Evolutionary conservation across 345 rosid species (phyloP).

Genomic region (Eucalyptus marginata): DNA sequence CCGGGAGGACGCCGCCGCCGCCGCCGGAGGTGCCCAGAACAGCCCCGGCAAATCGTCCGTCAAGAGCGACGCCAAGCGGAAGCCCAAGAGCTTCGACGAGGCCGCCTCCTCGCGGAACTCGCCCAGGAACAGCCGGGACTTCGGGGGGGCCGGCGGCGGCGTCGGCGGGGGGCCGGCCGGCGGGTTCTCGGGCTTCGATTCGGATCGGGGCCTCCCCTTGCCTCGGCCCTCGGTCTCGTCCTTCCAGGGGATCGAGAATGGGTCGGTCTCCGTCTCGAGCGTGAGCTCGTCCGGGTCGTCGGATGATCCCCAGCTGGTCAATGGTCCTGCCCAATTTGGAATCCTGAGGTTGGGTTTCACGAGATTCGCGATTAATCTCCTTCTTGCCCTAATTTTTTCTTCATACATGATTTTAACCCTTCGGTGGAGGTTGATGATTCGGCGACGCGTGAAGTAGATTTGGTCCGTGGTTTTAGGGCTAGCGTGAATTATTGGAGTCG

Average conservation of each 20-base stretch:
- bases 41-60: constrained; percentile 5
- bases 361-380: background rate
- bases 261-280: constrained; percentile 64
- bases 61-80: constrained; percentile 10
- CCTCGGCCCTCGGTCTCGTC: constrained; percentile 46
- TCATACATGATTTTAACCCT: background rate
- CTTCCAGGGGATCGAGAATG: constrained; percentile 31
- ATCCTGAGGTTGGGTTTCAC: constrained; percentile 31
- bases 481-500: background rate
- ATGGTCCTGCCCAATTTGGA: constrained; percentile 27
- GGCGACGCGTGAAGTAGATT: background rate
- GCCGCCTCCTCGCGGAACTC: constrained; percentile 16
- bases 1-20: constrained; percentile 23
- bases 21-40: background rate
- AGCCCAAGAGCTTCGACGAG: constrained; percentile 25
- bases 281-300: constrained; percentile 81
- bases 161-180: constrained; percentile 9
- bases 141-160: constrained; percentile 4
- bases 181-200: constrained; percentile 64
- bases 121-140: constrained; percentile 34
- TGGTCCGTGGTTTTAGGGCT: background rate
- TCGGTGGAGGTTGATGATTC: background rate
- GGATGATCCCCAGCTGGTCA: constrained; percentile 41
- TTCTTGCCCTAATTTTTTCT: background rate
- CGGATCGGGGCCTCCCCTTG: constrained; percentile 59